Evolutionary conservation across 2,329 filamentous ascomycete species (phyloP), one percentile per base, ranked within the genome.

Genomic region (Diaporthe eres): DNA sequence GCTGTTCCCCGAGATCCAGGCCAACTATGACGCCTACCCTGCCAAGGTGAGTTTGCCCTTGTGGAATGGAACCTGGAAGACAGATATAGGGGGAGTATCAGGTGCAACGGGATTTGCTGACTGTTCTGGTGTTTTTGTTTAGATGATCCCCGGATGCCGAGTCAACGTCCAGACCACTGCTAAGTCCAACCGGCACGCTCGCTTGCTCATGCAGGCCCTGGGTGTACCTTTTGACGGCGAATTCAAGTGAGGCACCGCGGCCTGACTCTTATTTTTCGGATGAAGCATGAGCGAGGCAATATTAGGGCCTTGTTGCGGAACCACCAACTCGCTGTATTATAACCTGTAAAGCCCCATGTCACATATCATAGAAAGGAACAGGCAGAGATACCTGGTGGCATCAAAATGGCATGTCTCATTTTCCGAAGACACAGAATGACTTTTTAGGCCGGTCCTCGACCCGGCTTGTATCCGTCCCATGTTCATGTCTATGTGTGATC

Each of bases 1-100:
- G 70, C 87, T 94, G 78, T 99, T 98, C 86, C 97, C 97, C 0
- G 97, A 99, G 87, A 91, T 99, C 61, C 96, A 98, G 85, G 92
- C 95, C 80, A 98, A 98, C 87, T 98, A 97, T 82, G 95, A 98
- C 85, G 95, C 76, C 13, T 77, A 77, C 37, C 76, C 76, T 19
- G 47, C 76, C 0, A 77, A 74, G 70, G 74, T 77, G 63, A 75
- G 75, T 68, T 47, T 10, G 17, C n/a, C 7, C 28, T 15, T 31
- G 34, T 22, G 15, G 22, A 19, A 44, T 76, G 72, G 51, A 17
- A 4, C 49, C 49, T 22, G 71, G 82, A 63, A 74, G 51, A 78
- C 80, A 68, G 80, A 77, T 9, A 22, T 19, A 8, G 13, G 42
- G 3, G 34, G 37, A 7, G 67, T 89, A 15, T 15, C 10, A 10